These are phyloP conservation scores for Xylaria sp. DNA, from an alignment of 2,329 filamentous ascomycete genomes.

Conservation along the genomic window DNA sequence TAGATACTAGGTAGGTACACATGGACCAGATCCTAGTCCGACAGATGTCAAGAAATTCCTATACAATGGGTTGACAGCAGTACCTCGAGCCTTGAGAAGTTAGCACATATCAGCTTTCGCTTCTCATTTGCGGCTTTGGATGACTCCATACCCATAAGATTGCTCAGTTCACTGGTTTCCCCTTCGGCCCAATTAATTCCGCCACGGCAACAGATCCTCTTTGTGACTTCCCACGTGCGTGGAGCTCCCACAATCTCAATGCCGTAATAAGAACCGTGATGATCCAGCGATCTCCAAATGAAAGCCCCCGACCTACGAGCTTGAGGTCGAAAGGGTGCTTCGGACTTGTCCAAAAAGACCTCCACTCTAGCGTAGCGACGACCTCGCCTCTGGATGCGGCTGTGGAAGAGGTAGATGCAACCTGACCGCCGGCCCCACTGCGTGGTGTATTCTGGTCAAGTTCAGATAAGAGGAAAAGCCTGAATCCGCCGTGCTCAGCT, in stretches of 20 bases:
- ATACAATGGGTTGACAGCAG: too few species aligned
- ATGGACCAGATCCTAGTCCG: too few species aligned
- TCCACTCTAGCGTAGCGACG: constrained; percentile 32
- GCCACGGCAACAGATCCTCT: constrained; percentile 9
- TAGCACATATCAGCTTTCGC: too few species aligned
- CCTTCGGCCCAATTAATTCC: background rate
- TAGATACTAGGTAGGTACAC: too few species aligned
- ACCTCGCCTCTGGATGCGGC: constrained; percentile 5
- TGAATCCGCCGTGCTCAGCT: constrained; percentile 30
- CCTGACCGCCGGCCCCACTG: background rate
- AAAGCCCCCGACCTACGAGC: constrained; percentile 11
- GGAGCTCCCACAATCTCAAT: constrained; percentile 32
- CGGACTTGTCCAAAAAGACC: constrained; percentile 19
- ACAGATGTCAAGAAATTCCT: too few species aligned
- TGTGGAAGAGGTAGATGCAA: background rate
- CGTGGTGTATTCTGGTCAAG: background rate
- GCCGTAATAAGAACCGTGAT: constrained; percentile 27
- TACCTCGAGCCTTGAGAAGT: too few species aligned
- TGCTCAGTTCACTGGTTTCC: background rate
- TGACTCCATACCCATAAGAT: too few species aligned
- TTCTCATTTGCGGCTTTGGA: too few species aligned
- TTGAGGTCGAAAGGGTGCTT: constrained; percentile 32
- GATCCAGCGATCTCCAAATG: constrained; percentile 17
- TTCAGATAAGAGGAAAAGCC: constrained; percentile 13
- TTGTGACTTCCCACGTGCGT: constrained; percentile 17